Base-by-base conservation (phyloP, 2,329 filamentous ascomycete genomes). In the Ceratocystis eucalypticola region DNA sequence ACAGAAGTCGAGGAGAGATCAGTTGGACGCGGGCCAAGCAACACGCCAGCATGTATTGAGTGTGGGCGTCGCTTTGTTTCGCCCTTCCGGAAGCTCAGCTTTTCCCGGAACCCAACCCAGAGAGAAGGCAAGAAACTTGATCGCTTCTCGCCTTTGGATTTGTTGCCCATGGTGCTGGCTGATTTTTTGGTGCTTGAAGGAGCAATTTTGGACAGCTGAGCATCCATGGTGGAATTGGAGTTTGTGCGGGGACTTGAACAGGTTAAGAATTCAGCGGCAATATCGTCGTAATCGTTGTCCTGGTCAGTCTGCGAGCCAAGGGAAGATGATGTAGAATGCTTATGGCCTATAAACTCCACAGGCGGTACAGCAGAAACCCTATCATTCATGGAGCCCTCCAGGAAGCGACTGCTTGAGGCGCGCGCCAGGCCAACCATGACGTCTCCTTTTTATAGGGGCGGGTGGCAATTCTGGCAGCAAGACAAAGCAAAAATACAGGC, bases 301-400 rank as follows among this genome's bases (percentile, higher is more conserved):
- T 70, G 71, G 61, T 71, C 73, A 44, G 68, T 70, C 69, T 75
- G 10, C 75, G 73, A 62, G 28, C 30, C 12, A 33, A 41, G 20
- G 20, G 62, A 53, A 41, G 46, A 61, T 41, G 50, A 55, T 28
- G 61, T 64, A 30, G 53, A 53, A 41, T 48, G 33, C 33, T 65
- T 41, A 5, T 68, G 64, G 25, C 74, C 84, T 53, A 88, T 79
- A 74, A 88, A 91, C 50, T 84, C 80, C 57, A 82, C 80, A 0
- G 89, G 89, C 33, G 90, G 90, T 68, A 80, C 82, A 67, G 84
- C 81, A 72, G 88, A 92, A 41, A 83, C 79, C 70, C 88, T 85
- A 75, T 95, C 89, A 72, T 87, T 90, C 89, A 96, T 93, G 72
- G 88, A 93, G 50, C 88, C 91, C 76, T 96, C 91, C 46, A 87